phyloP scores from a whole-genome alignment of 2,329 filamentous ascomycete species.

The Colletotrichum spinosum region DNA sequence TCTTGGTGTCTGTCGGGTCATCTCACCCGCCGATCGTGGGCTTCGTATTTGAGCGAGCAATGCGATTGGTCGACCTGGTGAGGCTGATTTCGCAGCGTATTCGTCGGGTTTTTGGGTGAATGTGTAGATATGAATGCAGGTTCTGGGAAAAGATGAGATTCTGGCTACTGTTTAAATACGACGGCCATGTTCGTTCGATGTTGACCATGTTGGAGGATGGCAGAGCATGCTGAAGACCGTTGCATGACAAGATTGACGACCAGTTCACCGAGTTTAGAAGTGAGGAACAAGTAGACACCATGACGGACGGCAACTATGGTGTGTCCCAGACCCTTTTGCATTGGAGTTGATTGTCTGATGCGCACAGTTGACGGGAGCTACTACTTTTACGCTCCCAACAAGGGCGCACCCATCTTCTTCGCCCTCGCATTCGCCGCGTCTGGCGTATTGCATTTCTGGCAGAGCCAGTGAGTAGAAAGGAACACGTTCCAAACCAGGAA shows the following conservation, averaged over 20 bases:
- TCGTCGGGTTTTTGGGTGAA: slow-evolving; percentile 31
- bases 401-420: slow-evolving; percentile 61
- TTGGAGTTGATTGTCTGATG: not conserved
- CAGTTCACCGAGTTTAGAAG: no score
- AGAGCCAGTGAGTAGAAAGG: slow-evolving; percentile 53
- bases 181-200: no score
- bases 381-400: slow-evolving; percentile 61
- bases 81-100: slow-evolving; percentile 38
- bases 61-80: slow-evolving; percentile 21
- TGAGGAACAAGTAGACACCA: slow-evolving; percentile 19
- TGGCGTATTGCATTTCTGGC: slow-evolving; percentile 54
- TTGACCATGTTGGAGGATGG: no score
- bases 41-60: slow-evolving; percentile 24
- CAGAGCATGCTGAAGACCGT: no score
- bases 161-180: no score
- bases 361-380: slow-evolving; percentile 53
- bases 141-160: not conserved
- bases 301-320: slow-evolving; percentile 49
- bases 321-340: slow-evolving; percentile 6
- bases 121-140: not conserved
- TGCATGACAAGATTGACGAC: no score
- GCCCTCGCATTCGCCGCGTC: slow-evolving; percentile 53
- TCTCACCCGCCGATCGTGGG: slow-evolving; percentile 9
- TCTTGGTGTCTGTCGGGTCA: slow-evolving; percentile 18
- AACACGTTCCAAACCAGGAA: slow-evolving; percentile 40